These are phyloP conservation scores for Rhizoclosmatium globosum DNA, from an alignment of 192 early-diverging fungal species.

Conservation along the genomic window DNA sequence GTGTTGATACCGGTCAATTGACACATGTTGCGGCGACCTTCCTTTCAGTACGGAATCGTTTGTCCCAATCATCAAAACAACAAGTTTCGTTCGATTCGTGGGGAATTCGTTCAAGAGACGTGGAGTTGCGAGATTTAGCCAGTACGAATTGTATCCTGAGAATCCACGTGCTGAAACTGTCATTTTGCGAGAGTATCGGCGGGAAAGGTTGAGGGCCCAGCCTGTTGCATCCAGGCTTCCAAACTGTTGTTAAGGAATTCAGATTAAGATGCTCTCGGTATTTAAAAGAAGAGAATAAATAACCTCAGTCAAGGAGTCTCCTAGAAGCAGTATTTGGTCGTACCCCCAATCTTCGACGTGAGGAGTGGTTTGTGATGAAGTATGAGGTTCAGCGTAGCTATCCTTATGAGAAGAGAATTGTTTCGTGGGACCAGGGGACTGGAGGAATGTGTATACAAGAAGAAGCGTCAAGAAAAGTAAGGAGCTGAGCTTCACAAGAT, in stretches of 20 bases:
- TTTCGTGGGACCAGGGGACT: not conserved
- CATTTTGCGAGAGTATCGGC: not conserved
- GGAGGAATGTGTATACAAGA: not conserved
- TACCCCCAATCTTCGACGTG: not conserved
- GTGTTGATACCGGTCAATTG: conserved; percentile 56
- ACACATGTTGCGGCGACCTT: conserved; percentile 60
- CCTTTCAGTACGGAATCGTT: conserved; percentile 69
- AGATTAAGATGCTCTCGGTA: not conserved
- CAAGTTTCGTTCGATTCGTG: conserved; percentile 36
- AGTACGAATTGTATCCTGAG: conserved; percentile 6
- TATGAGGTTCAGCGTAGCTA: no score
- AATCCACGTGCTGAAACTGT: conserved; percentile 2
- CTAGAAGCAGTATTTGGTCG: not conserved
- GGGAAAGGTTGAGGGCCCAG: not conserved
- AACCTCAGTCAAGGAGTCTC: conserved; percentile 5
- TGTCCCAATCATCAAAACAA: conserved; percentile 81
- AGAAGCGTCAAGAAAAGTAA: not conserved
- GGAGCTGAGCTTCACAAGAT: no score
- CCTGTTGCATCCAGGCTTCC: not conserved
- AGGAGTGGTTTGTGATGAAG: not conserved
- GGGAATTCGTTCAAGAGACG: not conserved
- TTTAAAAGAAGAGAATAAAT: not conserved
- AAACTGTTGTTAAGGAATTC: not conserved
- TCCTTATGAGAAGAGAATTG: not conserved
- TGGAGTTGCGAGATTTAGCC: not conserved